Conservation (phyloP, 2,329 filamentous ascomycete species). For the Hypoxylon sp. region DNA sequence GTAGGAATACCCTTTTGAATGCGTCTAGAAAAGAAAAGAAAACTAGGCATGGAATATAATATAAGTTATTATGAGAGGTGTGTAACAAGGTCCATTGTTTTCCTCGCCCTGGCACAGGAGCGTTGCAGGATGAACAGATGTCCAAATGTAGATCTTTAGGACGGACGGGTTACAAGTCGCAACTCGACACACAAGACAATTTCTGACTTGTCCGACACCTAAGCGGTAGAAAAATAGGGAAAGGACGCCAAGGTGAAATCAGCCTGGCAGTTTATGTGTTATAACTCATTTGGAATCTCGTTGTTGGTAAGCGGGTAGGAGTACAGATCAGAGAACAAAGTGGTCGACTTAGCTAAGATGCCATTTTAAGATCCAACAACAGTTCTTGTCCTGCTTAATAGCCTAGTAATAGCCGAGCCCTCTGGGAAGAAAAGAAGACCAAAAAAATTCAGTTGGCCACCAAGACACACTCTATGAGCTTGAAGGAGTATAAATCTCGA, state of each 20-base stretch:
- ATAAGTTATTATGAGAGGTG: constrained; percentile 32
- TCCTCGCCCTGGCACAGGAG: constrained; percentile 34
- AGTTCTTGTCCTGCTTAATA: not conserved
- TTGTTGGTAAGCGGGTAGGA: constrained; percentile 1
- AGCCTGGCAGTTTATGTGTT: constrained; percentile 21
- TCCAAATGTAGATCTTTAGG: constrained; percentile 47
- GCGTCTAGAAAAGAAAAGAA: constrained; percentile 10
- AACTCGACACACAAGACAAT: constrained; percentile 42
- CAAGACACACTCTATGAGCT: constrained; percentile 20
- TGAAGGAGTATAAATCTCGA: constrained; percentile 16
- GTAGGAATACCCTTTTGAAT: constrained; percentile 2
- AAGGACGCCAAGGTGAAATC: constrained; percentile 24
- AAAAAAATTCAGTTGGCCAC: constrained; percentile 1
- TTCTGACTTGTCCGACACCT: constrained; percentile 37
- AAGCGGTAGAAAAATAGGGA: constrained; percentile 24
- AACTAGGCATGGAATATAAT: constrained; percentile 12
- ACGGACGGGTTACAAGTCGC: constrained; percentile 39
- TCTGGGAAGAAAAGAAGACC: not conserved
- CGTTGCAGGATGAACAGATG: constrained; percentile 43
- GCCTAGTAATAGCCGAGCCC: not conserved
- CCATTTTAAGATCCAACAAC: constrained; percentile 1
- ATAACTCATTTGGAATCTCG: constrained; percentile 22
- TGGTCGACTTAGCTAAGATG: constrained; percentile 18
- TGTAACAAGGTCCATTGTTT: constrained; percentile 42
- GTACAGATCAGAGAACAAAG: constrained; percentile 11